Percentiles rank a stretch among this genome's conserved stretches.
Conservation (phyloP, 768 basidiomycete species). For the Podaxis sp. region DNA sequence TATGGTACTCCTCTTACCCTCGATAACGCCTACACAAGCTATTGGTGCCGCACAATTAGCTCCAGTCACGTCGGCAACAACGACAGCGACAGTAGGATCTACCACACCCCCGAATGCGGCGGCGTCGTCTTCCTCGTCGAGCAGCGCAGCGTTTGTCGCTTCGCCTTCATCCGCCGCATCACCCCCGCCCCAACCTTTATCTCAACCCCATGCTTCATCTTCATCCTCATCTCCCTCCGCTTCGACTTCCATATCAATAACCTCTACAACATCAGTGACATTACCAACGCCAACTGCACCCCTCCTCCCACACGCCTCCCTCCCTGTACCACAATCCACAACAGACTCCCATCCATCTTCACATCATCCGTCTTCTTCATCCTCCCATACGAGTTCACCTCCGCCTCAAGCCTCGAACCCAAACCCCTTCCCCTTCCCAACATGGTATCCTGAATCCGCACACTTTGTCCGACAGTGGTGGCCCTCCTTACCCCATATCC, state of each 20-base stretch:
- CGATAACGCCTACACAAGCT: constrained; percentile 1
- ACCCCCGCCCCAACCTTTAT: background rate
- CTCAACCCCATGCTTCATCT: background rate
- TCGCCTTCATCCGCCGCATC: background rate
- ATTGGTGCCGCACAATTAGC: background rate
- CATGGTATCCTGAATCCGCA: constrained; percentile 69
- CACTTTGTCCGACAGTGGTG: constrained; percentile 83
- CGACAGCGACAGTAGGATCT: background rate
- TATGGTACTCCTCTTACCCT: constrained; percentile 6
- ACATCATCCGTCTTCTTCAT: background rate
- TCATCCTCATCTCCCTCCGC: background rate
- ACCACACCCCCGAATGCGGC: background rate
- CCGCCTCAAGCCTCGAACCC: constrained; percentile 17
- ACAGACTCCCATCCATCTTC: background rate
- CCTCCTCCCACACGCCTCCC: background rate
- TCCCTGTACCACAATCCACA: background rate
- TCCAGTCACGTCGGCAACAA: background rate
- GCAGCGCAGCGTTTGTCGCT: background rate
- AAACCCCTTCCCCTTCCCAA: constrained; percentile 64
- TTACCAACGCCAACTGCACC: background rate
- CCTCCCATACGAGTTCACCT: background rate
- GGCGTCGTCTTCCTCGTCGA: background rate
- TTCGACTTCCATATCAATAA: background rate
- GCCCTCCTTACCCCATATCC: constrained; percentile 62
- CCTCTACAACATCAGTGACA: background rate